Base-by-base conservation (phyloP, 495 filamentous ascomycete genomes). In the Aspergillus ostianus region DNA sequence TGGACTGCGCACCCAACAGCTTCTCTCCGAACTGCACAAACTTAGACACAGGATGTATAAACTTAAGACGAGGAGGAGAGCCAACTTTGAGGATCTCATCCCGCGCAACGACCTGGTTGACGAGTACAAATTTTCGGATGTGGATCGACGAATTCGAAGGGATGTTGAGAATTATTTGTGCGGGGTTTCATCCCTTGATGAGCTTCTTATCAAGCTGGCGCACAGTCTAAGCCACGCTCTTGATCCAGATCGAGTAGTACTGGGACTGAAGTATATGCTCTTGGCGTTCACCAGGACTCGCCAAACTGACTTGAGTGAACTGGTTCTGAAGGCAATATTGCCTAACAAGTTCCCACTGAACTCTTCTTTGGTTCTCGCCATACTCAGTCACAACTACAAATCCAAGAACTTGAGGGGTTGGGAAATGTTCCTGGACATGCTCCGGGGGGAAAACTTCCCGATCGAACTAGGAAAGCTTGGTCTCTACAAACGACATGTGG, bases 331-430 rank as follows among this genome's bases (percentile, higher is more conserved):
- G 50, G 71, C 73, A 53, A 55, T 80, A 19, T 46, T 80, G 18
- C 77, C 77, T 8, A 65, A 79, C 59, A 59, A 66, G 9, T 80
- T 79, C 51, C 64, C 67, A 5, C 19, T 80, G 21, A 76, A 50
- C 53, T 61, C 71, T 10, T 71, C 75, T 6, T 64, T 77, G 21
- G 72, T 80, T 29, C 59, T 74, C 46, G 65, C 72, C 0, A 76
- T 77, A 12, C 13, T 80, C 13, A 63, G 59, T 4, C 77, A 70
- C 52, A 76, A 69, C 58, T 74, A 75, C 45, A 80, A 78, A 53
- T 66, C 70, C 21, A 78, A 78, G 53, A 76, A 80, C 44, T 68
- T 80, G 10, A 76, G 71, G 47, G 66, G 69, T 29, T 79, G 79
- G 51, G 76, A 80, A 52, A 56, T 70, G 49, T 80, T 79, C 47